These are phyloP conservation scores for Magnusiomyces sp. DNA, from an alignment of 1,139 yeast genomes.

Conservation along the genomic window DNA sequence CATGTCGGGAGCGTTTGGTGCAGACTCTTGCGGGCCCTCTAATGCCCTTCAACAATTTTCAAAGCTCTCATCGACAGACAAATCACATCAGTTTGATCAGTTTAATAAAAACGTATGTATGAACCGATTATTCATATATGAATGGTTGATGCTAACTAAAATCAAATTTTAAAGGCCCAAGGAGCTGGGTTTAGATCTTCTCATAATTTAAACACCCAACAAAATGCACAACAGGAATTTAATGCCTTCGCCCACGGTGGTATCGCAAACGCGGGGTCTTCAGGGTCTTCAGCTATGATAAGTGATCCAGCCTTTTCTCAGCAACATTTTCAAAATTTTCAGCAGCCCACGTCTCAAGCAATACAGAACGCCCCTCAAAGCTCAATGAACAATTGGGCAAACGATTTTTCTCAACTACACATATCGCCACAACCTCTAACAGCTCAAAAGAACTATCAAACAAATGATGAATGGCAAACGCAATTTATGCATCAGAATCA, in stretches of 20 bases:
- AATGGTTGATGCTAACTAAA: slow-evolving; percentile 1
- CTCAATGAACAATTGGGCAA: slow-evolving; percentile 11
- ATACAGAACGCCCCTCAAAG: background rate
- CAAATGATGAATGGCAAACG: slow-evolving; percentile 3
- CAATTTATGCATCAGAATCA: slow-evolving; percentile 6
- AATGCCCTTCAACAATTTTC: slow-evolving; percentile 29
- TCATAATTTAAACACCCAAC: background rate
- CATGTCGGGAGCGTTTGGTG: slow-evolving; percentile 9
- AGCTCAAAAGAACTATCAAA: slow-evolving; percentile 9
- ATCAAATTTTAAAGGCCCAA: slow-evolving; percentile 2
- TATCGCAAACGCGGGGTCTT: slow-evolving; percentile 4
- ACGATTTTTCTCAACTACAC: slow-evolving; percentile 15
- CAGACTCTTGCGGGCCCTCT: slow-evolving; percentile 30
- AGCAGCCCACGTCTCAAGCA: background rate
- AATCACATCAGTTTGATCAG: slow-evolving; percentile 26
- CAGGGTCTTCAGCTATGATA: background rate
- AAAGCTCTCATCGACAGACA: slow-evolving; percentile 25
- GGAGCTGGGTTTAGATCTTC: slow-evolving; percentile 3
- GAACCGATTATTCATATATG: slow-evolving; percentile 9
- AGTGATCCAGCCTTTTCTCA: background rate
- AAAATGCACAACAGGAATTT: slow-evolving; percentile 10
- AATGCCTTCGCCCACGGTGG: slow-evolving; percentile 5
- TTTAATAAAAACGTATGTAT: background rate
- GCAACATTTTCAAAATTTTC: background rate
- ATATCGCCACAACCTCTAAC: slow-evolving; percentile 5